Conservation (phyloP, 371 early-diverging fungal genomes). For the Mucor circinelloides region DNA sequence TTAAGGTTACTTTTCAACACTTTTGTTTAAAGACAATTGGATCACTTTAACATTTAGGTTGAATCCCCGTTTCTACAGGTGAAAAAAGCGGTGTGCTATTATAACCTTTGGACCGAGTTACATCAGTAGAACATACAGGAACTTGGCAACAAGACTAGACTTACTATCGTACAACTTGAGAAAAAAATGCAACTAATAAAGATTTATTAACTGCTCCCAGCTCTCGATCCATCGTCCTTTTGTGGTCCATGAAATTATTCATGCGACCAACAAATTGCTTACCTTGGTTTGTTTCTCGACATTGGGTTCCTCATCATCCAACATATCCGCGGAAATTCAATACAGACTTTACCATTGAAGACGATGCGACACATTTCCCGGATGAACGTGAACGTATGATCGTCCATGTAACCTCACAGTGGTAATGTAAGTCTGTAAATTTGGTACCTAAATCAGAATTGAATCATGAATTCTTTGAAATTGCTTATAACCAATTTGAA, state of each 20-base stretch:
- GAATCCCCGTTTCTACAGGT: not conserved
- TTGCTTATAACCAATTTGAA: not conserved
- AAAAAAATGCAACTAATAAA: not conserved
- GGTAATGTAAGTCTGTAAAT: not conserved
- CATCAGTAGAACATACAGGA: not conserved
- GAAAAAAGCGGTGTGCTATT: not conserved
- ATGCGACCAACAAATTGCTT: not conserved
- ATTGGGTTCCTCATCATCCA: not conserved
- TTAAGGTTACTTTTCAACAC: not conserved
- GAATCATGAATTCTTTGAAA: not conserved
- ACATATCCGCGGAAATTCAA: not conserved
- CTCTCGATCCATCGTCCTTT: not conserved
- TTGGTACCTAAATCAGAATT: too few relatives aligned
- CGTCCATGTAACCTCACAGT: not conserved
- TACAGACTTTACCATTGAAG: not conserved
- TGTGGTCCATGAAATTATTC: not conserved
- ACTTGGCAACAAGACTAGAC: not conserved
- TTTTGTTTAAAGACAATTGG: not conserved
- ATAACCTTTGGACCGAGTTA: constrained; percentile 2
- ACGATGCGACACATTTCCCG: not conserved
- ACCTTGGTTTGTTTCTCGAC: not conserved
- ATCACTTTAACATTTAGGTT: not conserved
- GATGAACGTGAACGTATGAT: not conserved
- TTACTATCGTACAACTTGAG: not conserved
- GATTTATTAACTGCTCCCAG: not conserved